Conservation (phyloP, 2,329 filamentous ascomycete genomes). For the Akanthomyces uredinophilus region DNA sequence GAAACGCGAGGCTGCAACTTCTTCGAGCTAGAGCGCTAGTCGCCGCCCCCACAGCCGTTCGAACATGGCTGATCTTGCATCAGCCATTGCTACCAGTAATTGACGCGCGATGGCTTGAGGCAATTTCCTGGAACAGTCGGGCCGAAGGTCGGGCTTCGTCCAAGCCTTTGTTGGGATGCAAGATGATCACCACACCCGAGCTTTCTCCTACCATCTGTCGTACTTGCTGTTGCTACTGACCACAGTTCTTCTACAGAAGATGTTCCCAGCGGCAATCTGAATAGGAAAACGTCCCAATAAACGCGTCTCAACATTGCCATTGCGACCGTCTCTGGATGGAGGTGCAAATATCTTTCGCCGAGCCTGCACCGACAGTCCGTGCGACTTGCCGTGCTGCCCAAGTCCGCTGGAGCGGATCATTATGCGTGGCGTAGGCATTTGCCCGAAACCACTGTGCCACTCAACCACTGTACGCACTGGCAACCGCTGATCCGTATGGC, state of each 20-base stretch:
- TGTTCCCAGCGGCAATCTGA: neutral
- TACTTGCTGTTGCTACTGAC: neutral
- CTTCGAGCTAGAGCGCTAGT: neutral
- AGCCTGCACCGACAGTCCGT: neutral
- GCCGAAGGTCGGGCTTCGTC: neutral
- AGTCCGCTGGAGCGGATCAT: neutral
- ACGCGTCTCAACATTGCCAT: neutral
- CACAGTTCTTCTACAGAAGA: neutral
- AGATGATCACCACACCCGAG: neutral
- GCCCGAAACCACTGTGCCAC: neutral
- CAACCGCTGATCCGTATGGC: neutral
- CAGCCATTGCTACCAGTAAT: neutral
- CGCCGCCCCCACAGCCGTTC: neutral
- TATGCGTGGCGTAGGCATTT: neutral
- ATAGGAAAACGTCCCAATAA: neutral
- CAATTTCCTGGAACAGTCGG: neutral
- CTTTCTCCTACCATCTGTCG: neutral
- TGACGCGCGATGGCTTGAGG: neutral
- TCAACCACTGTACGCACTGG: neutral
- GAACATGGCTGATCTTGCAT: neutral
- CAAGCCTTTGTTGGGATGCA: neutral
- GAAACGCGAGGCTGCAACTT: neutral
- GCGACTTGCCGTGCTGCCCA: neutral
- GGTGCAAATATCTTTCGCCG: neutral
- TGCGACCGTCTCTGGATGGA: neutral